phyloP scores from a whole-genome alignment of 371 early-diverging fungal genomes.

The Nosema muscidifuracis region DNA sequence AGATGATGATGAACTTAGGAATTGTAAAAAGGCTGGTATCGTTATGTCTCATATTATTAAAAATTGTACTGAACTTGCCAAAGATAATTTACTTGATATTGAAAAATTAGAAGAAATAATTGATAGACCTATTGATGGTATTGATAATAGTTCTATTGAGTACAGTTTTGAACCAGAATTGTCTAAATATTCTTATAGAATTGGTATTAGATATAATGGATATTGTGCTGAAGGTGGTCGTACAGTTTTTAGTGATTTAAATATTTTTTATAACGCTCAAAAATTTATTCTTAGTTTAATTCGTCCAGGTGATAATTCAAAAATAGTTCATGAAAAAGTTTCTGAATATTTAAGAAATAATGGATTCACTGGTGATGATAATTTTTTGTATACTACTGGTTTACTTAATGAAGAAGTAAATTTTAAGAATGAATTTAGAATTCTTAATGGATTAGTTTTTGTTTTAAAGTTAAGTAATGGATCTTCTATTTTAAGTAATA shows the following conservation, averaged over 20 bases:
- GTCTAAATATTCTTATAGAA: constrained; percentile 25
- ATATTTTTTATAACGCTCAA: constrained; percentile 48
- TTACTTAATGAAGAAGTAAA: constrained; percentile 39
- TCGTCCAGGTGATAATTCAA: constrained; percentile 17
- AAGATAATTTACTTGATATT: constrained; percentile 33
- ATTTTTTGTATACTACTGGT: constrained; percentile 45
- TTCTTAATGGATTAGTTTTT: constrained; percentile 39
- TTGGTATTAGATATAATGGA: constrained; percentile 60
- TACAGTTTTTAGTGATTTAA: constrained; percentile 49
- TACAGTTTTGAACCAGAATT: constrained; percentile 35
- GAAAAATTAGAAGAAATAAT: constrained; percentile 36
- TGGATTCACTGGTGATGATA: constrained; percentile 7
- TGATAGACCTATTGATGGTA: constrained; percentile 24
- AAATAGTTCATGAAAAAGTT: constrained; percentile 8
- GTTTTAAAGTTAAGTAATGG: constrained; percentile 21
- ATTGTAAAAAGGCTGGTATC: constrained; percentile 42
- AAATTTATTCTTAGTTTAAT: constrained; percentile 25
- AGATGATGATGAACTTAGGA: constrained; percentile 46
- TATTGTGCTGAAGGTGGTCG: constrained; percentile 60
- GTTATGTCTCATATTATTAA: constrained; percentile 32
- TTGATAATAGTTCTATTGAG: constrained; percentile 38
- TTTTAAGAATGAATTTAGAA: constrained; percentile 40
- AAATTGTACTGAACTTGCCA: constrained; percentile 36
- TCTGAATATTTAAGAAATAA: constrained; percentile 25
- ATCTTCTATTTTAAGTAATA: constrained; percentile 34